Percentiles rank a stretch among this genome's conserved stretches.
Conservation (phyloP, 2,329 filamentous ascomycete species). For the Gaeumannomyces tritici region DNA sequence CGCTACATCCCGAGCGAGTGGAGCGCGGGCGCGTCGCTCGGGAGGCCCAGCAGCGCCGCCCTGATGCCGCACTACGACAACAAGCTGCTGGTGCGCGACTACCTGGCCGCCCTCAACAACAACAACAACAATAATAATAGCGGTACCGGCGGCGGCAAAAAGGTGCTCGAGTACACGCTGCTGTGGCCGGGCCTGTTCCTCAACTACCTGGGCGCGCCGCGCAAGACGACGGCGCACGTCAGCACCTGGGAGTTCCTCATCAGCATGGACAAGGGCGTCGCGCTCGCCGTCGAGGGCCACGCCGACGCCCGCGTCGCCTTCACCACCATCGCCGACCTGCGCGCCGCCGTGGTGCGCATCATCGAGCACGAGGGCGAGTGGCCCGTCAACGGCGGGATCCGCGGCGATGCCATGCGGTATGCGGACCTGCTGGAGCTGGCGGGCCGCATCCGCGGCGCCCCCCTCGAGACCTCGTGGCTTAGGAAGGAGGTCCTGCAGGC, state of each 20-base stretch:
- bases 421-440: constrained; percentile 28
- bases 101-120: constrained; percentile 41
- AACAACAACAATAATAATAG: too few relatives aligned
- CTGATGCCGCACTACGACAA: constrained; percentile 37
- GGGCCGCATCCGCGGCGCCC: constrained; percentile 5
- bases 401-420: constrained; percentile 24
- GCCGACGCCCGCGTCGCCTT: constrained; percentile 32
- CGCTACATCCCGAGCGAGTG: constrained; percentile 56
- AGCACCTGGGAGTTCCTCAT: constrained; percentile 25
- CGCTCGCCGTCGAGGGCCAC: constrained; percentile 29
- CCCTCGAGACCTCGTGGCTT: constrained; percentile 31
- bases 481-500: constrained; percentile 34
- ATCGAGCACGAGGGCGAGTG: constrained; percentile 33
- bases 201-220: constrained; percentile 43
- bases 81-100: constrained; percentile 39
- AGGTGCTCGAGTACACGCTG: constrained; percentile 42
- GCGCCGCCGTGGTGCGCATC: constrained; percentile 24
- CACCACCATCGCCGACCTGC: constrained; percentile 33
- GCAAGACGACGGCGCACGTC: constrained; percentile 34
- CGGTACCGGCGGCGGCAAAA: too few relatives aligned
- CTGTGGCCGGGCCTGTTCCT: constrained; percentile 46
- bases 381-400: constrained; percentile 31
- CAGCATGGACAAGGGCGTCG: constrained; percentile 30
- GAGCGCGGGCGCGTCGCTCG: constrained; percentile 15
- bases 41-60: constrained; percentile 21